Evolutionary conservation across 2,329 filamentous ascomycete genomes (phyloP).

Genomic region (Botrytis hyacinthi): DNA sequence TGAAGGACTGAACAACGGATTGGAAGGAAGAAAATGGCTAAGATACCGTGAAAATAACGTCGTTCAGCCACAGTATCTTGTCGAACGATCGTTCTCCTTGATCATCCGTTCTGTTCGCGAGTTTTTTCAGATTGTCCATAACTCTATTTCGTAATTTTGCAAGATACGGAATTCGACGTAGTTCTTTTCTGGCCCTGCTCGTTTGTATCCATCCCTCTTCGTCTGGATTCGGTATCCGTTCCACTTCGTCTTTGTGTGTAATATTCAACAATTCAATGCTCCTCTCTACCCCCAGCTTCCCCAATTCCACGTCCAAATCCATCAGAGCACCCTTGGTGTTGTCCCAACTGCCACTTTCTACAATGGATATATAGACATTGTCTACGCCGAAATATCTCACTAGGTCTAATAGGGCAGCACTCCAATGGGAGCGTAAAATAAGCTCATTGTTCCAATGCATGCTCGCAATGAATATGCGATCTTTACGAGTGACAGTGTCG

Average conservation of each 20-base stretch:
- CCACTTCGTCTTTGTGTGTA: constrained; percentile 57
- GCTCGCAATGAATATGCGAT: constrained; percentile 60
- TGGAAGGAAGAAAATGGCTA: not conserved
- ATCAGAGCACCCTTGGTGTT: constrained; percentile 62
- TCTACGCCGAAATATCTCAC: constrained; percentile 55
- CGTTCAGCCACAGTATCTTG: constrained; percentile 61
- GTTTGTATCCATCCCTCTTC: constrained; percentile 55
- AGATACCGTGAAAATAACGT: constrained; percentile 57
- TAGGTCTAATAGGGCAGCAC: constrained; percentile 55
- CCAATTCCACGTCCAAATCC: constrained; percentile 55
- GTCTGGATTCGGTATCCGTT: constrained; percentile 31
- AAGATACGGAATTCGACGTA: constrained; percentile 68
- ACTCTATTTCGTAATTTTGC: constrained; percentile 60
- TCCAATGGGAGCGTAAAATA: constrained; percentile 61
- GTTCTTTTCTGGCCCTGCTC: constrained; percentile 49
- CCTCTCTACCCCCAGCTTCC: constrained; percentile 49
- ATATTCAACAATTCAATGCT: constrained; percentile 52
- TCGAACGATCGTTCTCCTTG: constrained; percentile 44
- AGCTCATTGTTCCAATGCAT: constrained; percentile 66
- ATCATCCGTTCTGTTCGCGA: constrained; percentile 38
- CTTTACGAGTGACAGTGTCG: not conserved
- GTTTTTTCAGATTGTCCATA: constrained; percentile 55
- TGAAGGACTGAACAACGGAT: not conserved
- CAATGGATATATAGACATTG: constrained; percentile 65
- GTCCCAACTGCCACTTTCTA: constrained; percentile 69